Percentiles rank a stretch among this genome's conserved stretches.
These are phyloP conservation scores for Pleurotus tuoliensis DNA, from an alignment of 768 basidiomycete genomes.

Conservation along the genomic window DNA sequence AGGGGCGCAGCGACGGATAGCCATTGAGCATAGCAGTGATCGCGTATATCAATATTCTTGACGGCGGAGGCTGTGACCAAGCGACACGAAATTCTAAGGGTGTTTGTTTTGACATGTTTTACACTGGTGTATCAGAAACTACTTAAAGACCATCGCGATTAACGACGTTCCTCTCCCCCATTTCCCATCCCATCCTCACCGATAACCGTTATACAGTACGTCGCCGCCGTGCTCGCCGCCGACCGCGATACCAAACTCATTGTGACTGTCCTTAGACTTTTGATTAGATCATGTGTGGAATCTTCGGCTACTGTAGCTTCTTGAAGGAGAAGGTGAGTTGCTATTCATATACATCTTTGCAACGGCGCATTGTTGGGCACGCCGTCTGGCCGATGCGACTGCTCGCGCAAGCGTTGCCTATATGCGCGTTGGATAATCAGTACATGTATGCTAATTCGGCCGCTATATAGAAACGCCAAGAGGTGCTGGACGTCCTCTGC, in stretches of 20 bases:
- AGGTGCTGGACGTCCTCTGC: conserved; percentile 86
- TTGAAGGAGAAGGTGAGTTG: conserved; percentile 85
- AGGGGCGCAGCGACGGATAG: no score
- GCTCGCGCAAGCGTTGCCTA: neutral
- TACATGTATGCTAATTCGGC: neutral
- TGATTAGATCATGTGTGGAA: conserved; percentile 73
- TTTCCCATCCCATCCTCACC: neutral
- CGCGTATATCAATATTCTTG: no score
- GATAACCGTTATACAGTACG: conserved; percentile 5
- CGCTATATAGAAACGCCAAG: conserved; percentile 69
- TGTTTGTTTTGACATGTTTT: conserved; percentile 8
- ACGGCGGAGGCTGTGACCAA: conserved; percentile 4
- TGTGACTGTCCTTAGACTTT: neutral
- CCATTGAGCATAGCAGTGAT: no score
- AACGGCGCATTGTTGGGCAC: neutral
- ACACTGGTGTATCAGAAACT: neutral
- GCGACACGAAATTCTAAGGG: neutral
- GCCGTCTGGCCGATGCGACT: neutral
- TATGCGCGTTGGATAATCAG: neutral
- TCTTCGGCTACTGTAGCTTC: conserved; percentile 94
- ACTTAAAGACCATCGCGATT: conserved; percentile 5
- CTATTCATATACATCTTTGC: conserved; percentile 8
- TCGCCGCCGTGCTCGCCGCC: neutral
- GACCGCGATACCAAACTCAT: neutral
- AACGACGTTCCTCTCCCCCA: conserved; percentile 5